These are phyloP conservation scores for Saccharomyces hybrid DNA, from an alignment of 1,139 yeast species.

Conservation along the genomic window DNA sequence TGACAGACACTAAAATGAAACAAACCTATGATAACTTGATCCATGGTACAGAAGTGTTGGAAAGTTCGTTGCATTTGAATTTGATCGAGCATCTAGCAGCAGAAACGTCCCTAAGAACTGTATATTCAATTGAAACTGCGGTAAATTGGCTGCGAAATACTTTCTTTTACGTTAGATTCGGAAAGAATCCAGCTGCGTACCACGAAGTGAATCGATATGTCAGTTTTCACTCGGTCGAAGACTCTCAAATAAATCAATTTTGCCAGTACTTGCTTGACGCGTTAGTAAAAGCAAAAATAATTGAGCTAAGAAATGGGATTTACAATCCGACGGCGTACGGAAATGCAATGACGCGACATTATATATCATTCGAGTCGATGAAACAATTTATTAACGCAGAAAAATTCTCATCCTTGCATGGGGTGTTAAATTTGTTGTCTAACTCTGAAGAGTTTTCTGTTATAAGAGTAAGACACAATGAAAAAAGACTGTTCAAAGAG, in stretches of 20 bases:
- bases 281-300: constrained; percentile 30
- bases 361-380: constrained; percentile 39
- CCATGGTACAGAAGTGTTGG: constrained; percentile 41
- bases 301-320: constrained; percentile 15
- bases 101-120: constrained; percentile 42
- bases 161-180: constrained; percentile 43
- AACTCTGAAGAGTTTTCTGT: constrained; percentile 37
- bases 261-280: constrained; percentile 31
- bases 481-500: constrained; percentile 38
- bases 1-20: constrained; percentile 39
- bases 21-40: constrained; percentile 38
- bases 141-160: constrained; percentile 46
- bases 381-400: constrained; percentile 29
- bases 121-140: constrained; percentile 37
- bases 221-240: constrained; percentile 16
- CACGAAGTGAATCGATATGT: constrained; percentile 21
- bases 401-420: constrained; percentile 16
- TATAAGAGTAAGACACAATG: constrained; percentile 38
- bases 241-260: constrained; percentile 30
- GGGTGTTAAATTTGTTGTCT: constrained; percentile 31
- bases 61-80: constrained; percentile 42
- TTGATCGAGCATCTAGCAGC: constrained; percentile 43
- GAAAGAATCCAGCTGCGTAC: constrained; percentile 37
- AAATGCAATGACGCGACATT: constrained; percentile 41
- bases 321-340: constrained; percentile 37